A percentile compares a stretch with the other conserved stretches of the same genome.
Evolutionary conservation across 2,329 filamentous ascomycete genomes (phyloP).

Genomic region (Ophiostoma tasmaniense): DNA sequence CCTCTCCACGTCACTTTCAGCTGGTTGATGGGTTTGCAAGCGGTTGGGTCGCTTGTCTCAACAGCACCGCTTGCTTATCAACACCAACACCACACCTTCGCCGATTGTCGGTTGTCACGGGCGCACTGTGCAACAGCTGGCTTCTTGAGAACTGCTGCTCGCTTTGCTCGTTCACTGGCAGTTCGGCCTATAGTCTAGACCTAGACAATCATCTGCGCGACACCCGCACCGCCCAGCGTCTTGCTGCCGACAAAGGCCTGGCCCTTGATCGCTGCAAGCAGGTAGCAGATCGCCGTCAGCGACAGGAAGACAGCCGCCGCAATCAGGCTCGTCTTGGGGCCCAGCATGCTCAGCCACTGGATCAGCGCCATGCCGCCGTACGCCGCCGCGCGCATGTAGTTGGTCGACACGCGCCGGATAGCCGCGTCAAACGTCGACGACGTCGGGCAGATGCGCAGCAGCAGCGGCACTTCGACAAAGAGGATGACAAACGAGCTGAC

Average conservation of each 20-base stretch:
- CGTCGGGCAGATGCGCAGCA: conserved; percentile 95
- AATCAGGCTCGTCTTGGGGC: conserved; percentile 62
- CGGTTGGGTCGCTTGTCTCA: neutral
- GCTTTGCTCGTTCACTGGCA: too few relatives aligned
- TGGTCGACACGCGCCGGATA: conserved; percentile 88
- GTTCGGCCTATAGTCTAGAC: too few relatives aligned
- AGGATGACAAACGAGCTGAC: conserved; percentile 64
- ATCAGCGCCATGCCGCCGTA: conserved; percentile 73
- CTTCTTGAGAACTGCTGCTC: neutral
- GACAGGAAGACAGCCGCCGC: conserved; percentile 76
- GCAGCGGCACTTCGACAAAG: conserved; percentile 84
- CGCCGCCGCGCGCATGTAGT: conserved; percentile 89
- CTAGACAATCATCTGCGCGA: conserved; percentile 91
- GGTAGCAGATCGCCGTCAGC: conserved; percentile 72
- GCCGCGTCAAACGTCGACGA: conserved; percentile 79
- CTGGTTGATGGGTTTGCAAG: neutral
- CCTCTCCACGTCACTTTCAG: neutral
- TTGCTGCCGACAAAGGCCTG: conserved; percentile 89
- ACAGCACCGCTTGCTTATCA: neutral
- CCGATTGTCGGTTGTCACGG: neutral
- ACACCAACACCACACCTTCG: neutral
- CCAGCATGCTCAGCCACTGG: conserved; percentile 74
- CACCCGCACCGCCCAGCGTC: conserved; percentile 85
- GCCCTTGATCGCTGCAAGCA: conserved; percentile 67
- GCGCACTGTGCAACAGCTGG: neutral